Evolutionary conservation across 495 filamentous ascomycete genomes (phyloP).

Genomic region (Neurospora sp.): DNA sequence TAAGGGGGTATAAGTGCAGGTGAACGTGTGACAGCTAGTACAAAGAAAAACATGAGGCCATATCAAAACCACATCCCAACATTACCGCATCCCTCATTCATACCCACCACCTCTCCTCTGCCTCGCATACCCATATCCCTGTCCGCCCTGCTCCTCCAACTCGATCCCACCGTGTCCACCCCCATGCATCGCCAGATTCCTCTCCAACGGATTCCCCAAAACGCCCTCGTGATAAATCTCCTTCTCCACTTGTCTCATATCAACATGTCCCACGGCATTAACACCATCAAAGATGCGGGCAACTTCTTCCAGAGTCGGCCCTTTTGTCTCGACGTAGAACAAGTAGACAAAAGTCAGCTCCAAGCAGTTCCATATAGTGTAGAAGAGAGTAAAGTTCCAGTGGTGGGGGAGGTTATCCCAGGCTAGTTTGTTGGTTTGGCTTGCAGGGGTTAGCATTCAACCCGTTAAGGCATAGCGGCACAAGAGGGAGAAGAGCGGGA

Average conservation of each 20-base stretch:
- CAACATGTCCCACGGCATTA: conserved; percentile 39
- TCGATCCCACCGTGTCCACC: not conserved
- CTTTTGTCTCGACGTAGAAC: conserved; percentile 57
- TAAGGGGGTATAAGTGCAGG: not conserved
- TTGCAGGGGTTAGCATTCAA: conserved; percentile 18
- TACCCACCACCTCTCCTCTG: not conserved
- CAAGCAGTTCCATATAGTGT: conserved; percentile 49
- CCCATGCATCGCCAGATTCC: conserved; percentile 6
- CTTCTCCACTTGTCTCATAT: conserved; percentile 38
- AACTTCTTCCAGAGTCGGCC: conserved; percentile 55
- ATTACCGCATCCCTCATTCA: not conserved
- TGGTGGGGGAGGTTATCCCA: conserved; percentile 43
- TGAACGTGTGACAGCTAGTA: not conserved
- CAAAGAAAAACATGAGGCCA: not conserved
- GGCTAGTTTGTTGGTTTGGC: conserved; percentile 52
- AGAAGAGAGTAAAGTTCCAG: conserved; percentile 56
- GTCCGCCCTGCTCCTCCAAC: not conserved
- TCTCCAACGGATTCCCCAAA: conserved; percentile 19
- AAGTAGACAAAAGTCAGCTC: conserved; percentile 55
- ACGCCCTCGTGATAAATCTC: conserved; percentile 27
- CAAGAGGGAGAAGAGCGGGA: not conserved
- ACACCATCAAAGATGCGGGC: conserved; percentile 50
- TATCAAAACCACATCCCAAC: not conserved
- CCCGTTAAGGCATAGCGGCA: not conserved
- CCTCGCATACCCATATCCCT: not conserved